phyloP scores from a whole-genome alignment of 306 rosid species.

The Quercus gilva region DNA sequence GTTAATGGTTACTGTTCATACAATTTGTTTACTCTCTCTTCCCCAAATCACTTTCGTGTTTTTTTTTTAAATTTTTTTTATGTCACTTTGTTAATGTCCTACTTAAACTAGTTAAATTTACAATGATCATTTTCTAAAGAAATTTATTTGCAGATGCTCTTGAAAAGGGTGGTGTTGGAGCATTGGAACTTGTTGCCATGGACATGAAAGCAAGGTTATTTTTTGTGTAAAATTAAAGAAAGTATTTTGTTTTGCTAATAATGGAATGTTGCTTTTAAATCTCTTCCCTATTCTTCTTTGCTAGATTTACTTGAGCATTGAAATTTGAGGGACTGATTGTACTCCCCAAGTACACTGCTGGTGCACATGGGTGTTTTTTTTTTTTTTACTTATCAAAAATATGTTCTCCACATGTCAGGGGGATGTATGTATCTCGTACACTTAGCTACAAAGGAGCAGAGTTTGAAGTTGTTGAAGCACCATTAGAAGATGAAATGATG shows the following conservation, averaged over 20 bases:
- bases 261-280: no score
- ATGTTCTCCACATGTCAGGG: conserved; percentile 54
- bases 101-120: conserved; percentile 1
- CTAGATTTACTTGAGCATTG: no score
- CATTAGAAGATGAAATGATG: conserved; percentile 91
- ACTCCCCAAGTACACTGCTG: no score
- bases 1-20: neutral
- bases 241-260: no score
- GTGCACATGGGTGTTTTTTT: no score
- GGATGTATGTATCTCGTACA: conserved; percentile 95
- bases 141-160: conserved; percentile 62
- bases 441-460: conserved; percentile 91
- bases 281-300: no score
- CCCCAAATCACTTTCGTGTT: neutral
- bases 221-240: conserved; percentile 6
- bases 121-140: neutral
- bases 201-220: conserved; percentile 99
- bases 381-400: neutral
- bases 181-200: conserved; percentile 99
- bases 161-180: conserved; percentile 99
- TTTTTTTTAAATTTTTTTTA: neutral
- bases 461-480: conserved; percentile 90
- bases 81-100: neutral
- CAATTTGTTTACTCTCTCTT: neutral
- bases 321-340: no score